These are phyloP conservation scores for Neophaeococcomyces mojaviensis DNA, from an alignment of 2,329 filamentous ascomycete species.

Conservation along the genomic window DNA sequence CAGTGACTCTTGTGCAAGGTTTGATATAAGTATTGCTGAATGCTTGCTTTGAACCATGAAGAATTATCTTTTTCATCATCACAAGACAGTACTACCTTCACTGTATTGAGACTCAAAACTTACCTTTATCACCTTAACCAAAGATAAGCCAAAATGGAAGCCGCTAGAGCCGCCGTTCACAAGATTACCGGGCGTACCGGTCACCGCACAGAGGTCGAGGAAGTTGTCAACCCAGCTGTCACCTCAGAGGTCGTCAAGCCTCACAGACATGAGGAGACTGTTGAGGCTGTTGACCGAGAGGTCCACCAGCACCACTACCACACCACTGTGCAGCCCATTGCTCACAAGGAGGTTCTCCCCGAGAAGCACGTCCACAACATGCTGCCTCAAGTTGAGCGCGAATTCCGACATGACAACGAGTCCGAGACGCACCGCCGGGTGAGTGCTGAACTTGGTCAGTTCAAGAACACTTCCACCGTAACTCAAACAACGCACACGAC, in stretches of 20 bases:
- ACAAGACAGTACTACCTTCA: not conserved
- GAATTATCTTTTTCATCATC: too few relatives aligned
- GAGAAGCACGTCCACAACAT: slow-evolving; percentile 58
- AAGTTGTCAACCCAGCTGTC: slow-evolving; percentile 54
- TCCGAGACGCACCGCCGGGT: slow-evolving; percentile 41
- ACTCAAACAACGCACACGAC: slow-evolving; percentile 44
- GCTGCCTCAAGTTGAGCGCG: slow-evolving; percentile 51
- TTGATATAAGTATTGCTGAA: too few relatives aligned
- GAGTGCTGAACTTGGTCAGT: slow-evolving; percentile 47
- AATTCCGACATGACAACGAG: slow-evolving; percentile 54
- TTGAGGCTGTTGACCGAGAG: slow-evolving; percentile 59
- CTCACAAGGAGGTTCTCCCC: slow-evolving; percentile 48
- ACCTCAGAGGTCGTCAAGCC: slow-evolving; percentile 54
- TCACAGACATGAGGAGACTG: slow-evolving; percentile 54
- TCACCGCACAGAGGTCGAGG: slow-evolving; percentile 63
- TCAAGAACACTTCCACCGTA: slow-evolving; percentile 44
- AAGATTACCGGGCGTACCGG: slow-evolving; percentile 56
- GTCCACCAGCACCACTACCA: slow-evolving; percentile 67
- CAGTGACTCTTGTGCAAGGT: too few relatives aligned
- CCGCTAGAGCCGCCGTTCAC: slow-evolving; percentile 55
- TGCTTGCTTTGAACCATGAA: too few relatives aligned
- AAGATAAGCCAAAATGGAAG: slow-evolving; percentile 48
- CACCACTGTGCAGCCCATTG: slow-evolving; percentile 59
- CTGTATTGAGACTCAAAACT: not conserved
- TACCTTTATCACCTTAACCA: not conserved